A percentile compares a stretch with the other conserved stretches of the same genome.
These are phyloP conservation scores for Tylopilus intermedius DNA, from an alignment of 768 basidiomycete genomes.

Conservation along the genomic window DNA sequence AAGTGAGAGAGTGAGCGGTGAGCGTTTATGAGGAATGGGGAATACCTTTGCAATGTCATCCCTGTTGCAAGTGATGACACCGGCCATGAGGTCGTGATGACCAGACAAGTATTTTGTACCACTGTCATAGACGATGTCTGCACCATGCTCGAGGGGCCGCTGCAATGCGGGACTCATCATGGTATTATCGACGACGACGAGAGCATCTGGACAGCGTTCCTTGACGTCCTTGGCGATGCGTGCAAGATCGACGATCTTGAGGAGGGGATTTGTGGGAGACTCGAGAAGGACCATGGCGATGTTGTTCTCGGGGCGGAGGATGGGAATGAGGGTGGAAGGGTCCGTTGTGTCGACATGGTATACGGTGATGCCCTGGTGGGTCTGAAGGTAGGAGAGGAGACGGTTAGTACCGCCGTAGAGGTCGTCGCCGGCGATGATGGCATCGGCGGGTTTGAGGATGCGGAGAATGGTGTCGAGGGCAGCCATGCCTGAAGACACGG, in stretches of 20 bases:
- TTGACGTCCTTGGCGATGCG: conserved; percentile 81
- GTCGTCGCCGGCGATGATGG: conserved; percentile 94
- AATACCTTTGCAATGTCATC: conserved; percentile 83
- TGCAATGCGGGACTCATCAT: conserved; percentile 99
- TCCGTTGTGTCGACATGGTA: conserved; percentile 93
- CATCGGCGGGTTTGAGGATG: conserved; percentile 90
- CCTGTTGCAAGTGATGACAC: conserved; percentile 86
- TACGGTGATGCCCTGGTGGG: conserved; percentile 83
- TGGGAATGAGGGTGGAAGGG: conserved; percentile 54
- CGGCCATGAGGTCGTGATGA: conserved; percentile 99
- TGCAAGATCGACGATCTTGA: conserved; percentile 90
- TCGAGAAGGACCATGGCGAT: conserved; percentile 95
- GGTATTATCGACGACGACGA: conserved; percentile 93
- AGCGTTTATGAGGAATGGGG: too few relatives aligned
- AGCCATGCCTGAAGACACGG: conserved; percentile 97
- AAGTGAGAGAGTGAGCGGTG: not conserved
- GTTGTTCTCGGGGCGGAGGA: conserved; percentile 59
- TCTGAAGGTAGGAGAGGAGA: conserved; percentile 81
- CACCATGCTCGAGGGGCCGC: conserved; percentile 90
- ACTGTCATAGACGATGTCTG: conserved; percentile 96
- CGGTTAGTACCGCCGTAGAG: conserved; percentile 98
- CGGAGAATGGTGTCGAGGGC: conserved; percentile 94
- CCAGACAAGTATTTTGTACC: conserved; percentile 97
- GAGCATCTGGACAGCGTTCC: conserved; percentile 69
- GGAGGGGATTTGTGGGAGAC: conserved; percentile 93